Conservation (phyloP, 352 stramenopile species). For the Hyaloperonospora brassicae region DNA sequence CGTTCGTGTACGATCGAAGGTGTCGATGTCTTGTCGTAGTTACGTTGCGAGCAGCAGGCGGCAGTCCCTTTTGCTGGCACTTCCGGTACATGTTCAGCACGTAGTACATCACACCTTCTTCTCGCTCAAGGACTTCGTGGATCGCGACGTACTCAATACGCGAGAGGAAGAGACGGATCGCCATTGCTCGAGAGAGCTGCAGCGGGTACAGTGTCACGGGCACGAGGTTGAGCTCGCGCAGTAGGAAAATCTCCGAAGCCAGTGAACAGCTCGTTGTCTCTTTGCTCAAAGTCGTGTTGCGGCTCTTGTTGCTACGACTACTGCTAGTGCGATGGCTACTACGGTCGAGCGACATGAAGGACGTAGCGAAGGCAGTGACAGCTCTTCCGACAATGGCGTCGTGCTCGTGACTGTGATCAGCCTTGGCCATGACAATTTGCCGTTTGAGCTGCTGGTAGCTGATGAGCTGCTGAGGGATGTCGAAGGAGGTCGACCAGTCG, state of each 20-base stretch:
- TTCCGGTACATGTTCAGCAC: constrained; percentile 54
- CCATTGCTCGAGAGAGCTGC: constrained; percentile 44
- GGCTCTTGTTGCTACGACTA: constrained; percentile 6
- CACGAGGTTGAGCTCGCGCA: constrained; percentile 35
- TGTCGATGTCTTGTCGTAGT: constrained; percentile 11
- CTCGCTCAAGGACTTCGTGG: constrained; percentile 35
- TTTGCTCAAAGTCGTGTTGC: constrained; percentile 3
- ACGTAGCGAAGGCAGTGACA: not conserved
- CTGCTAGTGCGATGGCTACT: not conserved
- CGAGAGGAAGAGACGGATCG: constrained; percentile 47
- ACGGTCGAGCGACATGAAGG: not conserved
- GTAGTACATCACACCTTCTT: constrained; percentile 49
- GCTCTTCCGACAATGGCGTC: no score
- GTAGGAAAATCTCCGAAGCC: constrained; percentile 18
- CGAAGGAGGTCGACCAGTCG: no score
- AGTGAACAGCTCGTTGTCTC: constrained; percentile 12
- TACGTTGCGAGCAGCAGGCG: constrained; percentile 23
- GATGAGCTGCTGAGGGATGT: no score
- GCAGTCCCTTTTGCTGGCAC: constrained; percentile 43
- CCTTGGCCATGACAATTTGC: no score
- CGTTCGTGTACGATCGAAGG: not conserved
- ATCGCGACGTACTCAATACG: constrained; percentile 56
- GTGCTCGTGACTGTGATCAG: no score
- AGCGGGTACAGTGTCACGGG: constrained; percentile 39
- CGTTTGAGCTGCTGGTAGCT: no score